Conservation (phyloP, 1,139 yeast species). For the Debaryomyces psychrophilus region DNA sequence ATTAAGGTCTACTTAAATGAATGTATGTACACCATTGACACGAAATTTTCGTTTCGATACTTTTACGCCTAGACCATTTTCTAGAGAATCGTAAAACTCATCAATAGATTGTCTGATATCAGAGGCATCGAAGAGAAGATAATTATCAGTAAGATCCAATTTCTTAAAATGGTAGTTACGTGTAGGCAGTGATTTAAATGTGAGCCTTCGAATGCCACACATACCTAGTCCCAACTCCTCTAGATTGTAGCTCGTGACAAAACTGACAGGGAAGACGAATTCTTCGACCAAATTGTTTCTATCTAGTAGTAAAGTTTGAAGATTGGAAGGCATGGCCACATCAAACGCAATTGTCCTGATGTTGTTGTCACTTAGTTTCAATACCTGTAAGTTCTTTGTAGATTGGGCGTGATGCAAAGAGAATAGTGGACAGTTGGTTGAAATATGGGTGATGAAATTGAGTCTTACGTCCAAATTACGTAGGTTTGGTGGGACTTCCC, state of each 20-base stretch:
- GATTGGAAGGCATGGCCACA: slow-evolving; percentile 22
- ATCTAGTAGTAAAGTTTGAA: slow-evolving; percentile 16
- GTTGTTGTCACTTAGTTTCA: slow-evolving; percentile 21
- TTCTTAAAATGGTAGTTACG: slow-evolving; percentile 15
- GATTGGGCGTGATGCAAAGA: slow-evolving; percentile 7
- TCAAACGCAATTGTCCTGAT: slow-evolving; percentile 20
- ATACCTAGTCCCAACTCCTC: slow-evolving; percentile 24
- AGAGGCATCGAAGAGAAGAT: slow-evolving; percentile 17
- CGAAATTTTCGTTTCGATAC: slow-evolving; percentile 27
- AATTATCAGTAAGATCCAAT: slow-evolving; percentile 27
- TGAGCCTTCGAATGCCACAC: slow-evolving; percentile 6
- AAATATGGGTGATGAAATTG: slow-evolving; percentile 20
- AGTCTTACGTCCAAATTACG: slow-evolving; percentile 27
- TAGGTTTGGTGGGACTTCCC: slow-evolving; percentile 31
- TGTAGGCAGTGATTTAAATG: slow-evolving; percentile 6
- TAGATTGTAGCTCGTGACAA: slow-evolving; percentile 15
- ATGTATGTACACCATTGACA: slow-evolving; percentile 30
- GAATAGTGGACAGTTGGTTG: slow-evolving; percentile 12
- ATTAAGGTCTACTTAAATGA: slow-evolving; percentile 10
- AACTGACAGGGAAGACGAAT: slow-evolving; percentile 15
- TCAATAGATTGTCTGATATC: slow-evolving; percentile 17
- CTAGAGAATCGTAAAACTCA: slow-evolving; percentile 29
- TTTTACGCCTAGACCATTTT: slow-evolving; percentile 25
- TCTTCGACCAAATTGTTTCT: slow-evolving; percentile 16
- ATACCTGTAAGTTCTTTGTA: slow-evolving; percentile 13